Evolutionary conservation across 2,329 filamentous ascomycete species (phyloP).

Genomic region (Reticulascus tulasneorum): DNA sequence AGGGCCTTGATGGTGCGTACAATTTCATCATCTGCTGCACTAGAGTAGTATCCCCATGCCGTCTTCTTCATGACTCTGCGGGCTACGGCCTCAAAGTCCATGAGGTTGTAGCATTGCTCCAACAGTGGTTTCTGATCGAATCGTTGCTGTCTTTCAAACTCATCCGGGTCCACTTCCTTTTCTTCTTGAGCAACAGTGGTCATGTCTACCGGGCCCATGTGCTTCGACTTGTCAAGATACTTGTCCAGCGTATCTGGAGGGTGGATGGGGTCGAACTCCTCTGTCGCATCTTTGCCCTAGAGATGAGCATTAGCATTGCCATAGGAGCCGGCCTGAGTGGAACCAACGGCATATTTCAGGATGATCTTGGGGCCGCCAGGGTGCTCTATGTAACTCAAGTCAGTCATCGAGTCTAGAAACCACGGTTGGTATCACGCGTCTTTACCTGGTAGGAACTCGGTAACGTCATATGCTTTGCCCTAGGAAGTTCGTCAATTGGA

Average conservation of each 20-base stretch:
- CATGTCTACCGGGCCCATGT: slow-evolving; percentile 89
- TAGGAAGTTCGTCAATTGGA: slow-evolving; percentile 24
- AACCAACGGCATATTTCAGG: slow-evolving; percentile 76
- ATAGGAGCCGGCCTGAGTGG: neutral
- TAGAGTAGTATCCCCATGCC: slow-evolving; percentile 97
- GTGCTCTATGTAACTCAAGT: slow-evolving; percentile 55
- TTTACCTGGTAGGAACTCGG: slow-evolving; percentile 76
- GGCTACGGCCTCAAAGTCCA: slow-evolving; percentile 95
- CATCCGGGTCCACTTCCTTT: slow-evolving; percentile 61
- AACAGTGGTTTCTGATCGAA: slow-evolving; percentile 72
- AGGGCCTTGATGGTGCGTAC: slow-evolving; percentile 43
- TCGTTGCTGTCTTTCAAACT: slow-evolving; percentile 65
- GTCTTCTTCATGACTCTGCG: slow-evolving; percentile 89
- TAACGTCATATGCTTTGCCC: slow-evolving; percentile 85
- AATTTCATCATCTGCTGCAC: slow-evolving; percentile 85
- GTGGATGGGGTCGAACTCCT: slow-evolving; percentile 84
- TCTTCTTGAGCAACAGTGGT: slow-evolving; percentile 65
- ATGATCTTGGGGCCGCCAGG: slow-evolving; percentile 91
- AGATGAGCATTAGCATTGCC: neutral
- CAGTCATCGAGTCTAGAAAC: neutral
- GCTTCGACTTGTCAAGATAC: slow-evolving; percentile 81
- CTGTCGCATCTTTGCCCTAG: slow-evolving; percentile 83
- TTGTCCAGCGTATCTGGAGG: slow-evolving; percentile 84
- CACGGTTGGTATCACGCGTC: slow-evolving; percentile 15
- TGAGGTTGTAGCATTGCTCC: slow-evolving; percentile 85